Evolutionary conservation across 176 grass and related monocot species (phyloP).

Genomic region (Aechmea fasciata): DNA sequence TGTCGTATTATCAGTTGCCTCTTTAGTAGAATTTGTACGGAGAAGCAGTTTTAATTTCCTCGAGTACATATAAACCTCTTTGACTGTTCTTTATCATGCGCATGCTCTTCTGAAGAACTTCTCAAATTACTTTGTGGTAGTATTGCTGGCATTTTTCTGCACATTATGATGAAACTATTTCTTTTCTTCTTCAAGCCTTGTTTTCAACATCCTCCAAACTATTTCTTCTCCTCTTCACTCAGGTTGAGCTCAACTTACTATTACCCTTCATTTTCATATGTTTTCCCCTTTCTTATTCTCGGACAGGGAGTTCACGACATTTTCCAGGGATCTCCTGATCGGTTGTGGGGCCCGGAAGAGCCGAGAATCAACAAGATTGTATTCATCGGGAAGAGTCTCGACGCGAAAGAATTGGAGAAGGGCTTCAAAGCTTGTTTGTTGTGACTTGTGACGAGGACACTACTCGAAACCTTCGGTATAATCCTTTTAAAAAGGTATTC

Average conservation of each 20-base stretch:
- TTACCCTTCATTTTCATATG: background rate
- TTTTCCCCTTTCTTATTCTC: background rate
- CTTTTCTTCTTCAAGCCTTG: too few species aligned
- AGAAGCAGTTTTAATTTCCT: background rate
- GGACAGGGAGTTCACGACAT: conserved; percentile 88
- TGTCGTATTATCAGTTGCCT: background rate
- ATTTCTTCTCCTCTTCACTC: background rate
- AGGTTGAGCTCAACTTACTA: background rate
- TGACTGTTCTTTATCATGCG: too few species aligned
- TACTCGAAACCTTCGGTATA: background rate
- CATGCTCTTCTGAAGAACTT: too few species aligned
- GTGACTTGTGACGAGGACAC: conserved; percentile 21
- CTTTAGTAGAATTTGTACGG: background rate
- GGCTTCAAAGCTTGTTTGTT: conserved; percentile 86
- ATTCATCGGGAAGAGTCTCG: conserved; percentile 85
- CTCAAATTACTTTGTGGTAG: too few species aligned
- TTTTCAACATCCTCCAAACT: too few species aligned
- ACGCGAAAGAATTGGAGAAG: conserved; percentile 69
- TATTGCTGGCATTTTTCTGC: too few species aligned
- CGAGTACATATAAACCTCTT: too few species aligned
- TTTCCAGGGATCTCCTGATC: conserved; percentile 96
- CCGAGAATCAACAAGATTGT: conserved; percentile 90
- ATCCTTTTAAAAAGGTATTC: background rate
- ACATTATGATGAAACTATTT: too few species aligned
- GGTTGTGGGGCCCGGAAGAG: conserved; percentile 70